Evolutionary conservation across 202 grass and related monocot species (phyloP).

Genomic region (Digitaria exilis): DNA sequence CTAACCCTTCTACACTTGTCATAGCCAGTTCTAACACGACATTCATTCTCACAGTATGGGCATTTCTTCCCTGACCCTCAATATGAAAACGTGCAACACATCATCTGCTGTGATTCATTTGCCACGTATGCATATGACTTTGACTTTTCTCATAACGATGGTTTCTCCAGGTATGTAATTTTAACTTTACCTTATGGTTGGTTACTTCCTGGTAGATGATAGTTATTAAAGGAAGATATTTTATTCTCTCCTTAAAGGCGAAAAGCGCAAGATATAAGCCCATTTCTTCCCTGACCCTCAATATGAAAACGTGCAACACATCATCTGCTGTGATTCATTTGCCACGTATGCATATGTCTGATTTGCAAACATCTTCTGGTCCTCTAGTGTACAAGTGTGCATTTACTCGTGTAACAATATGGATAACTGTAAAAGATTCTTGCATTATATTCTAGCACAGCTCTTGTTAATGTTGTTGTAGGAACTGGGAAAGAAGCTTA

Average conservation of each 20-base stretch:
- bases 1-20: slow-evolving; percentile 21
- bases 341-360: slow-evolving; percentile 84
- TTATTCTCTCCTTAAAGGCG: background rate
- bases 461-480: background rate
- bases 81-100: slow-evolving; percentile 99
- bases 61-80: slow-evolving; percentile 99
- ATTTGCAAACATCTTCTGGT: background rate
- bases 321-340: slow-evolving; percentile 99
- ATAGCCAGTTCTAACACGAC: slow-evolving; percentile 28
- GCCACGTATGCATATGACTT: slow-evolving; percentile 99
- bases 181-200: slow-evolving; percentile 20
- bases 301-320: slow-evolving; percentile 99
- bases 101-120: slow-evolving; percentile 99
- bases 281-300: slow-evolving; percentile 80
- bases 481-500: background rate
- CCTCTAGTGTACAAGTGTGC: background rate
- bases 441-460: background rate
- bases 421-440: background rate
- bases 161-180: slow-evolving; percentile 80
- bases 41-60: slow-evolving; percentile 68
- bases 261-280: background rate
- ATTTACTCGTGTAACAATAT: background rate
- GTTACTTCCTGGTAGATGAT: slow-evolving; percentile 30
- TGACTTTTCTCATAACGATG: slow-evolving; percentile 62
- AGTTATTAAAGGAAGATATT: slow-evolving; percentile 21